Conservation (phyloP, 2,329 filamentous ascomycete genomes). For the Xylariaceae sp. region DNA sequence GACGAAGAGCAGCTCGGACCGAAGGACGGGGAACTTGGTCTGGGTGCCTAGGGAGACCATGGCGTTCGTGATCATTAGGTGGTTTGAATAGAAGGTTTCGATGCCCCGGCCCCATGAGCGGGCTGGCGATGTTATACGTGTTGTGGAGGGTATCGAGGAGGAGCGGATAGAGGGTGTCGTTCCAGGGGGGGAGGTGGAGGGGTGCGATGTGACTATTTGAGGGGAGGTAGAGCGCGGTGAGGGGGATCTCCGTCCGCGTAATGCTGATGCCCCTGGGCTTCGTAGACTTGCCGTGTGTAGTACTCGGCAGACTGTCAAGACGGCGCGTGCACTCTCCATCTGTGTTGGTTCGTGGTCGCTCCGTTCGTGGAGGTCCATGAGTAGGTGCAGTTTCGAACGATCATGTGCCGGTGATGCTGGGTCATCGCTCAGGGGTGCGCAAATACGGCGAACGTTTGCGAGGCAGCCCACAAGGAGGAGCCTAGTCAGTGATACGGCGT, state of each 20-base stretch:
- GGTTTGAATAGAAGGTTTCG: conserved; percentile 43
- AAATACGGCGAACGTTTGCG: conserved; percentile 51
- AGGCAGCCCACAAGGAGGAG: conserved; percentile 54
- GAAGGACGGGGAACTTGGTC: conserved; percentile 55
- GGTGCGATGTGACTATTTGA: background rate
- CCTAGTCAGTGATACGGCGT: conserved; percentile 56
- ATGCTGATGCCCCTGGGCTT: conserved; percentile 21
- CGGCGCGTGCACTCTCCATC: conserved; percentile 57
- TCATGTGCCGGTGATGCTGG: conserved; percentile 21
- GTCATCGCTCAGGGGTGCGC: conserved; percentile 38
- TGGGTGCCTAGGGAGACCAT: conserved; percentile 56
- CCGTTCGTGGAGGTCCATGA: conserved; percentile 41
- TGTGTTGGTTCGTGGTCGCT: conserved; percentile 54
- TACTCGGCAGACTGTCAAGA: conserved; percentile 52
- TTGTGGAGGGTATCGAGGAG: background rate
- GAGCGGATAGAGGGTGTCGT: background rate
- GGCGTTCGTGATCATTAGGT: conserved; percentile 39
- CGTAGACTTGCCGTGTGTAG: conserved; percentile 43
- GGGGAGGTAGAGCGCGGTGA: background rate
- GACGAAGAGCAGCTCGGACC: conserved; percentile 62
- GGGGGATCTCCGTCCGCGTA: background rate
- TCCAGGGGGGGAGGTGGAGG: conserved; percentile 20
- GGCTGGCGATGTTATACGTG: too few relatives aligned
- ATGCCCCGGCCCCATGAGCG: background rate
- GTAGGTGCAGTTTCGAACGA: conserved; percentile 35